These are phyloP conservation scores for Ophiostoma triangulosporum DNA, from an alignment of 2,329 filamentous ascomycete genomes.

Conservation along the genomic window DNA sequence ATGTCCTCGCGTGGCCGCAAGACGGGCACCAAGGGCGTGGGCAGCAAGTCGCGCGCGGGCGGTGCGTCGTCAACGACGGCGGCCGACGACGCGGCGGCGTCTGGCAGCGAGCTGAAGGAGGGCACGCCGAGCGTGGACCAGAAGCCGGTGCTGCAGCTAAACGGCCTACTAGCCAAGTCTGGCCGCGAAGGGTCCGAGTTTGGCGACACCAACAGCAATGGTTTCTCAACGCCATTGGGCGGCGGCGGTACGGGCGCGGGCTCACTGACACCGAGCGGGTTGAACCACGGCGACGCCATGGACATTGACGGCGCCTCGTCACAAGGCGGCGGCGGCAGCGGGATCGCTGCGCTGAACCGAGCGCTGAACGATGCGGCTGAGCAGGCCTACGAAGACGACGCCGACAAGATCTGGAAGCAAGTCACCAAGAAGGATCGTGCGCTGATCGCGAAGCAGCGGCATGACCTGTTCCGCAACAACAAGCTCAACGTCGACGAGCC, in stretches of 20 bases:
- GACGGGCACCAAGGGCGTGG: slow-evolving; percentile 60
- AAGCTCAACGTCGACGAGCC: slow-evolving; percentile 79
- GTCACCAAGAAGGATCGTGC: slow-evolving; percentile 95
- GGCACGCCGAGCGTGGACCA: slow-evolving; percentile 63
- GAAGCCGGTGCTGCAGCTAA: slow-evolving; percentile 58
- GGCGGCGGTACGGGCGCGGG: slow-evolving; percentile 26
- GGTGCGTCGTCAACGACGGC: slow-evolving; percentile 1
- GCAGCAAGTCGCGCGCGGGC: slow-evolving; percentile 50
- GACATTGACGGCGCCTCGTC: slow-evolving; percentile 72
- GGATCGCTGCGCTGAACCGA: slow-evolving; percentile 45
- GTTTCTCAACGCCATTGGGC: slow-evolving; percentile 64
- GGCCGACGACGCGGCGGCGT: not conserved
- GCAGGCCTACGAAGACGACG: slow-evolving; percentile 77
- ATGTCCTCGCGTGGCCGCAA: slow-evolving; percentile 94
- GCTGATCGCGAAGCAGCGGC: slow-evolving; percentile 69
- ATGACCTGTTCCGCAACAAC: slow-evolving; percentile 72
- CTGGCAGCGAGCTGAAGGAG: slow-evolving; percentile 38
- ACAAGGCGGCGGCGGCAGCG: slow-evolving; percentile 38
- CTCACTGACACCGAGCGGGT: slow-evolving; percentile 59
- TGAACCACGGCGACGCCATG: slow-evolving; percentile 68
- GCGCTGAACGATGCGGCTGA: slow-evolving; percentile 54
- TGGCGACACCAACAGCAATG: slow-evolving; percentile 62
- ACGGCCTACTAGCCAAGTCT: slow-evolving; percentile 43
- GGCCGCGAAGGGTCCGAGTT: slow-evolving; percentile 61
- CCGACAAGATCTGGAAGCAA: slow-evolving; percentile 98